These are phyloP conservation scores for Ophiosphaerella narmari DNA, from an alignment of 2,329 filamentous ascomycete genomes.

Conservation along the genomic window DNA sequence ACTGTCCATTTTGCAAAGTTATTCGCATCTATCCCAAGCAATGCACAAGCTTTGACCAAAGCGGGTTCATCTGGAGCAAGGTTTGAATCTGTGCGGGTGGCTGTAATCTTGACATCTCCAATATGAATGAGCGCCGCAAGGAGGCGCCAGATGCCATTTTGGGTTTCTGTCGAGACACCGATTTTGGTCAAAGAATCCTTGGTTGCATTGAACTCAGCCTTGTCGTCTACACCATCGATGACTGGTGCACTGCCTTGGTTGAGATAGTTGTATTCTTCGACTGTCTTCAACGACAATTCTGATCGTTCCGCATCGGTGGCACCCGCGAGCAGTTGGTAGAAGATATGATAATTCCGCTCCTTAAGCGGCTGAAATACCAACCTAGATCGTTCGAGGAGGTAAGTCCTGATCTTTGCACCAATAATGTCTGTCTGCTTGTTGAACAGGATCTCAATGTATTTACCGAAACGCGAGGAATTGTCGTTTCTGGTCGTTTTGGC, in stretches of 20 bases:
- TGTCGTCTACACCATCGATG: slow-evolving; percentile 95
- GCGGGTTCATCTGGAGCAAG: slow-evolving; percentile 81
- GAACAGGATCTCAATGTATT: slow-evolving; percentile 99
- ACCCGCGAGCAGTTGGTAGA: slow-evolving; percentile 95
- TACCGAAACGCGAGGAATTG: slow-evolving; percentile 98
- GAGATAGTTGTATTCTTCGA: slow-evolving; percentile 93
- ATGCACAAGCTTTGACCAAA: slow-evolving; percentile 76
- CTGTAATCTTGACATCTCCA: slow-evolving; percentile 94
- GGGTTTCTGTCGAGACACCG: slow-evolving; percentile 74
- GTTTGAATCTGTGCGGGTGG: slow-evolving; percentile 84
- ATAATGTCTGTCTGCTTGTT: slow-evolving; percentile 95
- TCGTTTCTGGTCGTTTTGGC: slow-evolving; percentile 99
- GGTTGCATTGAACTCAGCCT: slow-evolving; percentile 88
- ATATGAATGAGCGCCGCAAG: slow-evolving; percentile 90
- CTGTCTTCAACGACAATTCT: slow-evolving; percentile 75
- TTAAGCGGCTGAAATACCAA: slow-evolving; percentile 96
- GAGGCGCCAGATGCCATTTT: slow-evolving; percentile 85
- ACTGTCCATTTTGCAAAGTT: slow-evolving; percentile 98
- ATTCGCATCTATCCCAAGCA: slow-evolving; percentile 82
- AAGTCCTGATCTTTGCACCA: slow-evolving; percentile 94
- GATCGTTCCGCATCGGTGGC: slow-evolving; percentile 82
- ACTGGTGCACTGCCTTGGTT: slow-evolving; percentile 91
- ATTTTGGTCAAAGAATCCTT: slow-evolving; percentile 86
- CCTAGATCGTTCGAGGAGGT: slow-evolving; percentile 91
- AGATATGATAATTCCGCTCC: slow-evolving; percentile 98